phyloP scores from a whole-genome alignment of 1,284 basidiomycete species.

The Xerocomus nothofagi region DNA sequence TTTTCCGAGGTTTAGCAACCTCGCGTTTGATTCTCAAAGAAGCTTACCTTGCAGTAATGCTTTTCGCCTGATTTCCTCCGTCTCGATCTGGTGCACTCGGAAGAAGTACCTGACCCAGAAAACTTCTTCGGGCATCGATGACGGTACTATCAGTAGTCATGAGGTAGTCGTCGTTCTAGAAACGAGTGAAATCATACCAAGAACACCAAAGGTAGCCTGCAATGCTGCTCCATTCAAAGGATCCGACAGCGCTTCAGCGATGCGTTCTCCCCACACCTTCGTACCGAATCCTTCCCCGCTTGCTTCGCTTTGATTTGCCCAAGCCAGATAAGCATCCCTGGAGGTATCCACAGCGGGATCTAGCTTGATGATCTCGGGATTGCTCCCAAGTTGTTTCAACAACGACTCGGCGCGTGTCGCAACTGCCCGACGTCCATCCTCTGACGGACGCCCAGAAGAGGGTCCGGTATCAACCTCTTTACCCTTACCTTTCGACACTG shows the following conservation, averaged over 20 bases:
- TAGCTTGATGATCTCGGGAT: constrained; percentile 73
- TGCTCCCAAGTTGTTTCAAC: constrained; percentile 69
- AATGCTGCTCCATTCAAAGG: constrained; percentile 57
- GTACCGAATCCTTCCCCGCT: constrained; percentile 57
- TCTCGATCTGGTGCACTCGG: constrained; percentile 81
- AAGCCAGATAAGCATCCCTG: constrained; percentile 60
- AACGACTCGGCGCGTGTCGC: constrained; percentile 79
- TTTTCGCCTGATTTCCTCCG: constrained; percentile 81
- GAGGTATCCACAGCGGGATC: constrained; percentile 70
- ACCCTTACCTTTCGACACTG: constrained; percentile 44
- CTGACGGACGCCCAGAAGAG: constrained; percentile 36
- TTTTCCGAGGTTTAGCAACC: constrained; percentile 9
- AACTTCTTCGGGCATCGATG: constrained; percentile 59
- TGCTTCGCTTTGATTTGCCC: constrained; percentile 53
- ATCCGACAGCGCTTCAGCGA: constrained; percentile 51
- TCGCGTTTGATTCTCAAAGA: background rate
- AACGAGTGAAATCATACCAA: constrained; percentile 50
- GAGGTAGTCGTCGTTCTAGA: constrained; percentile 4
- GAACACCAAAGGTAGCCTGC: constrained; percentile 53
- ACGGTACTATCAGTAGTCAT: constrained; percentile 57
- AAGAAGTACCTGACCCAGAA: constrained; percentile 96
- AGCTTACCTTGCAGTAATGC: constrained; percentile 71
- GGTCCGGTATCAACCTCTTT: constrained; percentile 38
- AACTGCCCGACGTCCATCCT: constrained; percentile 52
- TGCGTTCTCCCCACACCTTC: constrained; percentile 53